Conservation (phyloP, 2,329 filamentous ascomycete genomes). For the Tricladium varicosporioides region DNA sequence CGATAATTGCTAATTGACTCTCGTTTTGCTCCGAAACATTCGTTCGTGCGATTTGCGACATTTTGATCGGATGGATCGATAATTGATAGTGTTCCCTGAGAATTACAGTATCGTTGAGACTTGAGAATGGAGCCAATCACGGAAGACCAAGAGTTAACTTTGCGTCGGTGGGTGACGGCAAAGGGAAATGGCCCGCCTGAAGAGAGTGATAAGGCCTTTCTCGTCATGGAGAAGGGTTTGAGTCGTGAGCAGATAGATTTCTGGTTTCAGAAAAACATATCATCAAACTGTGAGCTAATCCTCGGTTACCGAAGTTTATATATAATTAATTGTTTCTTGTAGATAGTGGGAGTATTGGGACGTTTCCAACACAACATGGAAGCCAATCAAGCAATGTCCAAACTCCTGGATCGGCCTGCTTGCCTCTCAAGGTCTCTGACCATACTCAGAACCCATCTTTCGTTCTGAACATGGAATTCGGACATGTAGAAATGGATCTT, state of each 20-base stretch:
- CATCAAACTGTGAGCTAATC: constrained; percentile 2
- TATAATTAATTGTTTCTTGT: background rate
- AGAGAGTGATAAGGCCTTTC: constrained; percentile 11
- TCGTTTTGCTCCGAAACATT: background rate
- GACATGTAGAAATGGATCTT: background rate
- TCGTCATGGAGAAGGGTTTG: constrained; percentile 16
- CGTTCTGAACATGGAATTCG: background rate
- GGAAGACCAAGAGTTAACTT: constrained; percentile 16
- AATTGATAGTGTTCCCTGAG: background rate
- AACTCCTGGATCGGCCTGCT: background rate
- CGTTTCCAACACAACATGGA: background rate
- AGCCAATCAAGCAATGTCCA: background rate
- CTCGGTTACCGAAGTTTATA: background rate
- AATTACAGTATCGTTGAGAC: background rate
- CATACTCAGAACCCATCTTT: background rate
- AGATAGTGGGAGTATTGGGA: background rate
- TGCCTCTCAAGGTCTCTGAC: background rate
- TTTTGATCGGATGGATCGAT: background rate
- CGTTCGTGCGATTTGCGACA: background rate
- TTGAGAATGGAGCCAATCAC: constrained; percentile 13
- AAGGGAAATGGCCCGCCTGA: constrained; percentile 12
- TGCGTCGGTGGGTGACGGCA: constrained; percentile 15
- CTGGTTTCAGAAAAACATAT: constrained; percentile 16
- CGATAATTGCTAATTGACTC: no score
- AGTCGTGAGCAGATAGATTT: constrained; percentile 17